These are phyloP conservation scores for Penicillium occitanis DNA, from an alignment of 2,329 filamentous ascomycete genomes.

Conservation along the genomic window DNA sequence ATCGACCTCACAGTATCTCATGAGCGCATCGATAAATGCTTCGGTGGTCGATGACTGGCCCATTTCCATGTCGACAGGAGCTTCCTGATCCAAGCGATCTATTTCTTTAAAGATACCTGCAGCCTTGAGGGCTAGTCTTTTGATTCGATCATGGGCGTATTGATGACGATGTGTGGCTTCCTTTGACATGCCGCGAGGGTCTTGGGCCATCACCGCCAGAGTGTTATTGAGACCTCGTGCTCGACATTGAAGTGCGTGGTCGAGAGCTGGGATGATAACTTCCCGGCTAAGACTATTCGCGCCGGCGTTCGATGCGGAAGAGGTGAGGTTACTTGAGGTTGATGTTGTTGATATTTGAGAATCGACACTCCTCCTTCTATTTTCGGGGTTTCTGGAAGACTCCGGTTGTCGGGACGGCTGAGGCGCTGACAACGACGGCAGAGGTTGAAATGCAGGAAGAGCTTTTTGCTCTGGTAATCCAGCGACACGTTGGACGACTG, in stretches of 20 bases:
- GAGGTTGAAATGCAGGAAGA: slow-evolving; percentile 31
- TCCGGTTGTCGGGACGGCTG: slow-evolving; percentile 9
- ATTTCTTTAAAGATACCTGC: slow-evolving; percentile 84
- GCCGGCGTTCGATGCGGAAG: slow-evolving; percentile 46
- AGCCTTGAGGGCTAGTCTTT: slow-evolving; percentile 77
- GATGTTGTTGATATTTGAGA: slow-evolving; percentile 42
- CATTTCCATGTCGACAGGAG: slow-evolving; percentile 89
- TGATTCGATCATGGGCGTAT: slow-evolving; percentile 78
- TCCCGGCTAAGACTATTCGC: slow-evolving; percentile 16
- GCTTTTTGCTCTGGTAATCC: slow-evolving; percentile 27
- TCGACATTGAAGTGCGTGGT: slow-evolving; percentile 83
- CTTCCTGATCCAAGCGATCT: slow-evolving; percentile 79
- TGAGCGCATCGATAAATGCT: slow-evolving; percentile 86
- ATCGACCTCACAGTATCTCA: slow-evolving; percentile 74
- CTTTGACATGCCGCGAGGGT: slow-evolving; percentile 50
- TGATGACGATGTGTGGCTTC: slow-evolving; percentile 57
- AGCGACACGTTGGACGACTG: slow-evolving; percentile 20
- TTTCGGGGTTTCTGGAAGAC: neutral
- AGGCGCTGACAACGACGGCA: slow-evolving; percentile 21
- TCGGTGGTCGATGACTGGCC: slow-evolving; percentile 88
- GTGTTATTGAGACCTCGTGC: slow-evolving; percentile 55
- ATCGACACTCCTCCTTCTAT: slow-evolving; percentile 14
- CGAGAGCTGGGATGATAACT: slow-evolving; percentile 88
- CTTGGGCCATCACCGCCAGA: slow-evolving; percentile 27
- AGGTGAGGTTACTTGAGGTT: slow-evolving; percentile 57